Evolutionary conservation across 345 rosid species (phyloP).

Genomic region (Euphorbia peplus): DNA sequence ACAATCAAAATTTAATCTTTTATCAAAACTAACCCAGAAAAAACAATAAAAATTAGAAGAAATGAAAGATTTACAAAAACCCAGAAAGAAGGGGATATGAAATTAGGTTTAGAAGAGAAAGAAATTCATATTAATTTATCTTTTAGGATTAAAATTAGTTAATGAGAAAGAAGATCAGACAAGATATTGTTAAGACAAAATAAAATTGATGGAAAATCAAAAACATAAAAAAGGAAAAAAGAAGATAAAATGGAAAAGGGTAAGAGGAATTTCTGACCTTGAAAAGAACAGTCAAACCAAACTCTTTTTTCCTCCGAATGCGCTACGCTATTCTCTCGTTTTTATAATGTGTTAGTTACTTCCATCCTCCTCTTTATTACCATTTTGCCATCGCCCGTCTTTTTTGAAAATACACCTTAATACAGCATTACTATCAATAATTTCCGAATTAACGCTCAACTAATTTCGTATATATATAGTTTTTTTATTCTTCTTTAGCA

Average conservation of each 20-base stretch:
- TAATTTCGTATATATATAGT: too few relatives aligned
- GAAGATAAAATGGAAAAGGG: neutral
- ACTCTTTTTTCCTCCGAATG: neutral
- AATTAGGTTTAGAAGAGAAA: neutral
- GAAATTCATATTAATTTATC: neutral
- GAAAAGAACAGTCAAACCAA: neutral
- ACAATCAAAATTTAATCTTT: neutral
- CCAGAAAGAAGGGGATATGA: neutral
- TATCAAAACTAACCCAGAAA: neutral
- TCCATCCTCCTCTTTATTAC: too few relatives aligned
- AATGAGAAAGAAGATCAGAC: neutral
- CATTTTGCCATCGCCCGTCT: too few relatives aligned
- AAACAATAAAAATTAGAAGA: neutral
- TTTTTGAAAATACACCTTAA: too few relatives aligned
- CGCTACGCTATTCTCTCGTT: neutral
- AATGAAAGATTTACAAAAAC: neutral
- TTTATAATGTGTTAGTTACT: neutral
- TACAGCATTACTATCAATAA: too few relatives aligned
- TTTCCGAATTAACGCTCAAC: too few relatives aligned
- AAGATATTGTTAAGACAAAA: too few relatives aligned
- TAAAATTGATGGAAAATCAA: neutral
- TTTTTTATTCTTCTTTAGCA: too few relatives aligned
- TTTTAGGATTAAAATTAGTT: neutral
- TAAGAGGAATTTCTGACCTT: neutral
- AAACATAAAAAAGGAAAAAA: neutral